Base-by-base conservation (phyloP, 768 basidiomycete species). In the Lactifluus subvellereus region DNA sequence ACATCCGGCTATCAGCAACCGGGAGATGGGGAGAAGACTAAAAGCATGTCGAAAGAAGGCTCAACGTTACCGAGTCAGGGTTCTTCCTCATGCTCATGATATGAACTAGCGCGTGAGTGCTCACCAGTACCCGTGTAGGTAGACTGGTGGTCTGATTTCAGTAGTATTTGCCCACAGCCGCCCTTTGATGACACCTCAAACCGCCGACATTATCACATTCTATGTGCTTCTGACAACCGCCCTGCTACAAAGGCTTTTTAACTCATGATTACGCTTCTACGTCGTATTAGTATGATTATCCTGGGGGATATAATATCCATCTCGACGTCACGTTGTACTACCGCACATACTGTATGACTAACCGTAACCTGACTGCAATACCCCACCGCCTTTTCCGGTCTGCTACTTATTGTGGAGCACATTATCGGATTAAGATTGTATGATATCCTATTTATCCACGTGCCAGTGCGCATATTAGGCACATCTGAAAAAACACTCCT, bases 231-330 rank as follows among this genome's bases (percentile, higher is more conserved):
- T 7, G 54, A 64, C 55, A 48, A 20, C 9, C 9, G 7, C 37
- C 37, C 18, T 18, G 32, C 16, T 6, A 14, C 40, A 13, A 51
- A 13, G 32, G 20, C 40, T 8, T 45, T 45, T 33, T 45, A 11
- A 32, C n/a, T 30, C 47, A 20, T 38, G 32, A 35, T 7, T 13
- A 35, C n/a, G 7, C 22, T 52, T 20, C 60, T 2, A 43, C 47
- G 58, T 37, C 49, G 53, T 56, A 55, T 60, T 47, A 27, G 55
- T 64, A 64, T 64, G 48, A 37, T 18, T 55, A 54, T 56, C 58
- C 49, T 45, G 13, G 48, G 42, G 20, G 35, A 64, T 54, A 45
- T 49, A 40, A 40, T 42, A 62, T 56, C 60, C 48, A 33, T 20
- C 50, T 35, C 48, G 6, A 38, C 47, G 30, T 58, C 35, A 51